phyloP scores from a whole-genome alignment of 495 filamentous ascomycete species.

The Lepraria neglecta region DNA sequence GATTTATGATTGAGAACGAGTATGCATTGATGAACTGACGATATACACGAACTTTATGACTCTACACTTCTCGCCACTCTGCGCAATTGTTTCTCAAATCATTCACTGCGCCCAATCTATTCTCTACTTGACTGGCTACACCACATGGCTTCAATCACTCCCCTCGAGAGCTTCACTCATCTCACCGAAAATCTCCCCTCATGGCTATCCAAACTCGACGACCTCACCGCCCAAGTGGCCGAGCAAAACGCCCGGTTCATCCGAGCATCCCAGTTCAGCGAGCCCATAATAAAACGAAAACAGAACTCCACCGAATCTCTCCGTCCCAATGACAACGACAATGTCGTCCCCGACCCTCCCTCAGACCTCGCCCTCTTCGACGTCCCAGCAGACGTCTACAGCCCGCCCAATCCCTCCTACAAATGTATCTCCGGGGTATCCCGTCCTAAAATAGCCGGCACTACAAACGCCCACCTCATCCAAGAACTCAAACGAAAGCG shows the following conservation, averaged over 20 bases:
- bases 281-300: slow-evolving; percentile 42
- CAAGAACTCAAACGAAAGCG: slow-evolving; percentile 30
- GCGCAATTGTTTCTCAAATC: slow-evolving; percentile 7
- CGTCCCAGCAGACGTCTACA: not conserved
- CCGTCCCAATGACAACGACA: slow-evolving; percentile 43
- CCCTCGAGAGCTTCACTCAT: slow-evolving; percentile 54
- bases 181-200: slow-evolving; percentile 54
- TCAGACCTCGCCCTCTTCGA: slow-evolving; percentile 14
- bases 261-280: slow-evolving; percentile 35
- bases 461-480: slow-evolving; percentile 26
- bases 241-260: slow-evolving; percentile 64
- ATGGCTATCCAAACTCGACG: slow-evolving; percentile 63
- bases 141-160: slow-evolving; percentile 40
- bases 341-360: slow-evolving; percentile 24
- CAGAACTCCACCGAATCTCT: slow-evolving; percentile 60
- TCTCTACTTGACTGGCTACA: not conserved
- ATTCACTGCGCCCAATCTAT: not conserved
- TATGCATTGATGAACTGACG: slow-evolving; percentile 21
- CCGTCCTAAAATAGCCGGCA: slow-evolving; percentile 22
- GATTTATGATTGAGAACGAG: not conserved
- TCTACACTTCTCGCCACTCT: not conserved
- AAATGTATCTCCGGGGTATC: slow-evolving; percentile 11
- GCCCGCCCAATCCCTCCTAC: slow-evolving; percentile 8
- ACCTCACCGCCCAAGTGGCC: slow-evolving; percentile 61
- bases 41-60: slow-evolving; percentile 18